Evolutionary conservation across 768 basidiomycete species (phyloP).

Genomic region (Lactifluus subvellereus): DNA sequence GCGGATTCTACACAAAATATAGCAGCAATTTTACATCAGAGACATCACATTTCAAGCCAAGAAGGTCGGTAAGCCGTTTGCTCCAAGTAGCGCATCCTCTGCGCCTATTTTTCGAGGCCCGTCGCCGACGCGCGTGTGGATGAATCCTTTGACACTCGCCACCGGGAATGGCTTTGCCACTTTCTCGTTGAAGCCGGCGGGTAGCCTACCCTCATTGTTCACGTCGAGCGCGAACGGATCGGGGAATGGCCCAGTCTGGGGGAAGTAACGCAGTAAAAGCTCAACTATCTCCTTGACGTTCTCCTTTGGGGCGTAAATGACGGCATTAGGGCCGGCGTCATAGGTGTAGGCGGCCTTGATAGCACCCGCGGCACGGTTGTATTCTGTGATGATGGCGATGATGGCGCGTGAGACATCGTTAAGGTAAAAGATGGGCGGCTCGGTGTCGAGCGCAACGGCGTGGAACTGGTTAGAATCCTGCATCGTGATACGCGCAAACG

Average conservation of each 20-base stretch:
- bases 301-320: constrained; percentile 81
- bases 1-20: constrained; percentile 3
- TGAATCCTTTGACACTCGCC: constrained; percentile 82
- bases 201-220: constrained; percentile 44
- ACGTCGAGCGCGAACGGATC: constrained; percentile 57
- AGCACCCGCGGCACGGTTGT: constrained; percentile 74
- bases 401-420: constrained; percentile 96
- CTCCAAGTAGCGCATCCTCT: constrained; percentile 60
- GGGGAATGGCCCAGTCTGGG: constrained; percentile 68
- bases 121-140: constrained; percentile 90
- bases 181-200: constrained; percentile 69
- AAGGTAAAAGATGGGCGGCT: constrained; percentile 98
- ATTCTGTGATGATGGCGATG: constrained; percentile 84
- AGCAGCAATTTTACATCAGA: neutral
- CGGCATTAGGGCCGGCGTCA: constrained; percentile 97
- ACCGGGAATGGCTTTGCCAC: constrained; percentile 68
- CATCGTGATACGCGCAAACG: constrained; percentile 92
- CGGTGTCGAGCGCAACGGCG: constrained; percentile 93
- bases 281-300: constrained; percentile 75
- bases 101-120: constrained; percentile 69
- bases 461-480: constrained; percentile 98
- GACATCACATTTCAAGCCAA: constrained; percentile 30
- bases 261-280: constrained; percentile 81
- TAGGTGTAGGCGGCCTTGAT: constrained; percentile 96
- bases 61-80: constrained; percentile 63